Evolutionary conservation across 805 yeast genomes (phyloP).

Genomic region (Schizosaccharomyces osmophilus): DNA sequence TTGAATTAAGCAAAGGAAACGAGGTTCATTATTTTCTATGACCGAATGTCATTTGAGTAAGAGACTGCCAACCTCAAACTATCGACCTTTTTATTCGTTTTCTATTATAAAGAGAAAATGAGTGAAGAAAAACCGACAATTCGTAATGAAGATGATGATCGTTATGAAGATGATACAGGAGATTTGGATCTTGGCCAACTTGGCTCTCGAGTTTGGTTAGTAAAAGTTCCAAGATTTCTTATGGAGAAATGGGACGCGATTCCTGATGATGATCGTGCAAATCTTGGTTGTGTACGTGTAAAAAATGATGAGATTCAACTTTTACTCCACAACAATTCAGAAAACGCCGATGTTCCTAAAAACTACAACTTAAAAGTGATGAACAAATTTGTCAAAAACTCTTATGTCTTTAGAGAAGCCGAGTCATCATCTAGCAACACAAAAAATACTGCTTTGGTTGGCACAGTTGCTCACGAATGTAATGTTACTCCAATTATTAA

Average conservation of each 20-base stretch:
- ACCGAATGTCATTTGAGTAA: no score
- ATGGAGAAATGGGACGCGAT: conserved; percentile 58
- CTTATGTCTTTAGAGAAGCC: not conserved
- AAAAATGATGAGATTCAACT: conserved; percentile 23
- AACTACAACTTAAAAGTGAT: conserved; percentile 60
- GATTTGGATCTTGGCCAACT: conserved; percentile 47
- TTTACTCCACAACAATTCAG: conserved; percentile 17
- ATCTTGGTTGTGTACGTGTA: conserved; percentile 54
- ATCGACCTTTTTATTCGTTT: no score
- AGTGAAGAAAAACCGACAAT: not conserved
- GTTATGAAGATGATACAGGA: conserved; percentile 33
- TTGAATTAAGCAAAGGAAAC: no score
- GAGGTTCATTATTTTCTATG: no score
- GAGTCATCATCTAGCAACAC: conserved; percentile 1
- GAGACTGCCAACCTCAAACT: no score
- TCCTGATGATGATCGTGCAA: conserved; percentile 40
- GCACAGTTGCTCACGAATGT: conserved; percentile 82
- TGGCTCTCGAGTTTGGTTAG: conserved; percentile 69
- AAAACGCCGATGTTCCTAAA: conserved; percentile 41
- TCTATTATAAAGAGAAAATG: not conserved
- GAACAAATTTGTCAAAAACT: conserved; percentile 53
- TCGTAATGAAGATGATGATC: conserved; percentile 14
- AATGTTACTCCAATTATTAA: conserved; percentile 40
- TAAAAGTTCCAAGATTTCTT: conserved; percentile 66
- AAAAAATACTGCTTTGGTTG: conserved; percentile 54